Evolutionary conservation across 2,329 filamentous ascomycete species (phyloP).

Genomic region (Zymoseptoria tritici): DNA sequence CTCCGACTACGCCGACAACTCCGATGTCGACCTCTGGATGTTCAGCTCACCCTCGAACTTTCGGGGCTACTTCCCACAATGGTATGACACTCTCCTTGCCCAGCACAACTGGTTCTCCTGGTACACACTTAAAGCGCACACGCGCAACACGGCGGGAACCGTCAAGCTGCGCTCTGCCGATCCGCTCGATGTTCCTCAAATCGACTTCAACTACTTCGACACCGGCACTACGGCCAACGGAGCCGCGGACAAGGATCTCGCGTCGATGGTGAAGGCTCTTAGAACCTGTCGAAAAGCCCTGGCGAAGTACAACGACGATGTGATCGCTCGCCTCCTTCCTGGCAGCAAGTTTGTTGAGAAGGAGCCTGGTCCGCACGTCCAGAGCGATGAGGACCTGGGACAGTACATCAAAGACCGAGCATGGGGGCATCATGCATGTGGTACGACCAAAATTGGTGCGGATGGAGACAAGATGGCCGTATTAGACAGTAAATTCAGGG

Average conservation of each 20-base stretch:
- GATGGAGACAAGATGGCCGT: conserved; percentile 13
- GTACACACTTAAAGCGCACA: conserved; percentile 54
- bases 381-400: conserved; percentile 38
- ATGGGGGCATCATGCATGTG: conserved; percentile 52
- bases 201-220: conserved; percentile 55
- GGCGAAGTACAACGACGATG: conserved; percentile 8
- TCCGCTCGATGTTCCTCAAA: conserved; percentile 56
- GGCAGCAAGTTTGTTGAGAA: conserved; percentile 27
- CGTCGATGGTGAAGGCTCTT: conserved; percentile 45
- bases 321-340: background rate
- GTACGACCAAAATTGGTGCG: conserved; percentile 48
- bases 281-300: conserved; percentile 19
- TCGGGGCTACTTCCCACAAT: conserved; percentile 50
- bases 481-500: conserved; percentile 11
- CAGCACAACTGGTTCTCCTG: conserved; percentile 42
- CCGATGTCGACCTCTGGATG: conserved; percentile 47
- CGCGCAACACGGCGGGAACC: conserved; percentile 53
- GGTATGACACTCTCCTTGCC: conserved; percentile 38
- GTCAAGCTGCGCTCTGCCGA: conserved; percentile 55
- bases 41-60: conserved; percentile 50
- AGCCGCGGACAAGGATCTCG: conserved; percentile 39
- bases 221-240: conserved; percentile 34
- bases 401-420: conserved; percentile 38
- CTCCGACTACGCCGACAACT: conserved; percentile 33
- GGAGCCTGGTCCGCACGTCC: conserved; percentile 36